Conservation (phyloP, 768 basidiomycete species). For the Amanita molliuscula region DNA sequence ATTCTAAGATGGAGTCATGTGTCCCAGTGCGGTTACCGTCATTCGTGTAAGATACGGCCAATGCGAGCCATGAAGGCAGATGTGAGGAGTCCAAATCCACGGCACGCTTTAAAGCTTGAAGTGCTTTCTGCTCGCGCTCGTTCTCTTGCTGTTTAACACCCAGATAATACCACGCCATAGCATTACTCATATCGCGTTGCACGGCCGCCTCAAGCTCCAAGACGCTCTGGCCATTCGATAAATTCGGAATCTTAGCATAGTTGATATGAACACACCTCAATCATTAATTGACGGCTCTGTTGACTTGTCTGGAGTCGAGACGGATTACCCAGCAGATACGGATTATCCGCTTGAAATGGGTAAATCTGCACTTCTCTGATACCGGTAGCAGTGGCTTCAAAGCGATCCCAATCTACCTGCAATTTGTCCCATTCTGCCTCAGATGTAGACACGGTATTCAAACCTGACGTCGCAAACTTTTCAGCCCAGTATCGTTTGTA, state of each 20-base stretch:
- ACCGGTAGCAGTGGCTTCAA: conserved; percentile 64
- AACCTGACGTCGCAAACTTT: conserved; percentile 9
- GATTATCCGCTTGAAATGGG: conserved; percentile 69
- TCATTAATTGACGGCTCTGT: conserved; percentile 21
- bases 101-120: conserved; percentile 74
- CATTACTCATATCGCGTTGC: conserved; percentile 62
- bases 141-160: conserved; percentile 98
- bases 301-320: conserved; percentile 38
- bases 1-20: conserved; percentile 72
- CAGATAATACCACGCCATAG: conserved; percentile 79
- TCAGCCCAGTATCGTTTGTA: conserved; percentile 46
- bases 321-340: conserved; percentile 59
- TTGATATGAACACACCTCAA: conserved; percentile 27
- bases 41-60: conserved; percentile 87
- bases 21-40: conserved; percentile 70
- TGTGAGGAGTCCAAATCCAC: conserved; percentile 72
- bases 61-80: conserved; percentile 79
- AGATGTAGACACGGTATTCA: conserved; percentile 11
- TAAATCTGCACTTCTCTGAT: conserved; percentile 49
- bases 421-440: conserved; percentile 51
- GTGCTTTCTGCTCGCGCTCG: conserved; percentile 86
- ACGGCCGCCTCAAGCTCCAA: conserved; percentile 86
- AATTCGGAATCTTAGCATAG: conserved; percentile 9
- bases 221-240: conserved; percentile 45
- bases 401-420: conserved; percentile 72